Evolutionary conservation across 2,329 filamentous ascomycete genomes (phyloP), one percentile per base, ranked within the genome.

Genomic region (Mycosphaerella sp.): DNA sequence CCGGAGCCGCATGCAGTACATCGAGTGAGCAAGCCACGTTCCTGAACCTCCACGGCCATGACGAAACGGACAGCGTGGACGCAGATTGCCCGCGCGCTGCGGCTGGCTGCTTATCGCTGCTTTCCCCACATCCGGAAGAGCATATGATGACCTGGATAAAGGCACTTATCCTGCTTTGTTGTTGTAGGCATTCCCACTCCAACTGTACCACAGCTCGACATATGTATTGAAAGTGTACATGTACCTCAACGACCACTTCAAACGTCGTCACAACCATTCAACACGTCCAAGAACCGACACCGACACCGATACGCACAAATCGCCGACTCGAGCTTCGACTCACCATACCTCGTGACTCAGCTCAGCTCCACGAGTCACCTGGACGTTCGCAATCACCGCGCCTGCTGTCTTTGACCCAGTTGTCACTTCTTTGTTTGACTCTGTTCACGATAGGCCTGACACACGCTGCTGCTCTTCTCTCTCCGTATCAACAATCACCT

Each of bases 71-170:
- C 17, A 39, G 52, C 47, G 41, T 49, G 47, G 35, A 39, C 44
- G 42, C 45, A 37, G 54, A 41, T 41, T 30, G 37, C 32, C 47
- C 43, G 47, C 52, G 47, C 50, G 30, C 21, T 17, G 28, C 41
- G 39, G 37, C 36, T 41, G 41, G 13, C 30, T 43, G 44, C 50
- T 52, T 52, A 52, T 52, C 50, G 50, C 50, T 36, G 42, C 51
- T 53, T 44, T 35, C 45, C 51, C 47, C 51, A 50, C 42, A 44
- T 44, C 36, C 47, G 52, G 52, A 41, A 48, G 37, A 37, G 17
- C 51, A 27, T 40, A 42, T 46, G 49, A 50, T 51, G 49, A 50
- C 44, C 49, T 52, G 56, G 36, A 58, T 57, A 52, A 54, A 56
- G 49, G 37, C 41, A 34, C 41, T 44, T 50, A 37, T 49, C 42